A percentile compares a stretch with the other conserved stretches of the same genome.
Conservation (phyloP, 148 eudicot genomes). For the Fagopyrum esculentum region DNA sequence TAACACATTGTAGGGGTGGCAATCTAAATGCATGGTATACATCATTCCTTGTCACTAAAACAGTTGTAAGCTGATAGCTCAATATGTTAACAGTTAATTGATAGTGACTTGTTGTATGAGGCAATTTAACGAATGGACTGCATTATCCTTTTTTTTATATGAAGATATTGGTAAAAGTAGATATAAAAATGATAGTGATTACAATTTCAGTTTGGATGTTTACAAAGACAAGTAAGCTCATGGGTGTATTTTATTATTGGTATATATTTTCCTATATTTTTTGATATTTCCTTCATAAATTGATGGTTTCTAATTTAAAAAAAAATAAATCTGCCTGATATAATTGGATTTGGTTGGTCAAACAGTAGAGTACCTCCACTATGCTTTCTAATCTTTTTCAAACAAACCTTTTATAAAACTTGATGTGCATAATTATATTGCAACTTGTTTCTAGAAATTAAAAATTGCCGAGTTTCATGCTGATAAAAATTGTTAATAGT, state of each 20-base stretch:
- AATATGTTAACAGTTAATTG: background rate
- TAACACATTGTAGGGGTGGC: no score
- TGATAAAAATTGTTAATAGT: no score
- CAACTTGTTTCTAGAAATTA: no score
- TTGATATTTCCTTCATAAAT: background rate
- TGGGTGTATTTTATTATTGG: background rate
- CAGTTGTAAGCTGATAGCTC: background rate
- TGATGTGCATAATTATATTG: no score
- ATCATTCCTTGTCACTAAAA: background rate
- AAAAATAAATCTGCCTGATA: no score
- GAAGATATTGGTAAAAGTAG: background rate
- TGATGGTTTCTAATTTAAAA: background rate
- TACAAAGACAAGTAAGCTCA: background rate
- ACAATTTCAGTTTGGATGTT: background rate
- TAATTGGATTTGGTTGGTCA: background rate
- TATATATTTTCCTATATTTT: no score
- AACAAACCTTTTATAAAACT: background rate
- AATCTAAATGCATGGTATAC: background rate
- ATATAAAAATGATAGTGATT: background rate
- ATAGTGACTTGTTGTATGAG: background rate
- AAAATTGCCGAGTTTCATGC: background rate
- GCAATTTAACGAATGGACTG: background rate
- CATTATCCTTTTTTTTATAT: background rate
- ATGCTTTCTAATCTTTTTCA: background rate
- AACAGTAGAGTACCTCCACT: background rate